Evolutionary conservation across 1,284 basidiomycete species (phyloP), one percentile per base, ranked within the genome.

Genomic region (Moniliophthora roreri): DNA sequence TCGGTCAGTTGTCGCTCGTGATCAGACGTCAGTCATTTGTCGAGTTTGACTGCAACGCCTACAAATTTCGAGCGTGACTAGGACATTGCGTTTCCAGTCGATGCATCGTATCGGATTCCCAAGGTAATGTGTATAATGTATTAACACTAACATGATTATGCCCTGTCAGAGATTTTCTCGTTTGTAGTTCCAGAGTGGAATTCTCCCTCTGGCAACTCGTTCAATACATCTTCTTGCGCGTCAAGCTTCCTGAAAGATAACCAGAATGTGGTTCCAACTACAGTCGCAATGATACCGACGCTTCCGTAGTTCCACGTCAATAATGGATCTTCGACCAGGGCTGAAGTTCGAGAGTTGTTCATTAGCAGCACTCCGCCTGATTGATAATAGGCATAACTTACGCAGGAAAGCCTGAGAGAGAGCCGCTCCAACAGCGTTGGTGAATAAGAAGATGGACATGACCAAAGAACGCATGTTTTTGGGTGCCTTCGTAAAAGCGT

Each of bases 401-500:
- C 85, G 64, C 69, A 81, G 71, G 65, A 89, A 86, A 8, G 87
- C 86, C 67, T 89, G 85, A 50, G 81, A 80, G 39, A 90, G 47
- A 16, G 87, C 88, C 37, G 80, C 68, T 9, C 83, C 68, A 49
- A 92, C 54, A n/a, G 90, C 88, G 35, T 67, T 79, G 66, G 70
- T 85, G 74, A 93, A 91, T 37, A 93, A 71, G 75, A 82, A 89
- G 23, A 86, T 60, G 40, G 80, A 72, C 84, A 89, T 89, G 54
- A 92, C 87, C 55, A 91, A 77, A 38, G 85, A 88, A 21, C 82
- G 81, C 89, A 92, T 91, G 69, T 89, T 89, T 70, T 77, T 83
- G 9, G 90, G 89, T 10, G 87, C 86, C 66, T 92, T 93, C 55
- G 88, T 91, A 74, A 90, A 93, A n/a, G 91, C 93, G 66, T 93